phyloP scores from a whole-genome alignment of 208 protist genomes.

The Jaenimonas drosophilae region DNA sequence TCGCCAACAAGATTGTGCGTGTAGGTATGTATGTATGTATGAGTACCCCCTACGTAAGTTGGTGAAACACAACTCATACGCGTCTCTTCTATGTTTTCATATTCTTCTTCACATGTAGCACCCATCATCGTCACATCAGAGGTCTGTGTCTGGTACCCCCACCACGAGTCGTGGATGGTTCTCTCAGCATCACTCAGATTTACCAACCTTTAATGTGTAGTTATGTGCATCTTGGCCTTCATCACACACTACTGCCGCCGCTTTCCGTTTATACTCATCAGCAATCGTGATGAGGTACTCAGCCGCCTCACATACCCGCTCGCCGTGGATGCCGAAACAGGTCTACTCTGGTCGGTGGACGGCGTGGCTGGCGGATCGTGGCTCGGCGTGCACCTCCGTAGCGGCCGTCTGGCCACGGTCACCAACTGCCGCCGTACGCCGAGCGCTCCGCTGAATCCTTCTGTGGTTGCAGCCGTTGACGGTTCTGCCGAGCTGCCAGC shows the following conservation, averaged over 20 bases:
- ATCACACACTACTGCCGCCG: slow-evolving; percentile 33
- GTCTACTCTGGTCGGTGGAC: slow-evolving; percentile 37
- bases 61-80: no score
- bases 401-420: slow-evolving; percentile 37
- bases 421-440: slow-evolving; percentile 41
- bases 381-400: slow-evolving; percentile 39
- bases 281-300: slow-evolving; percentile 49
- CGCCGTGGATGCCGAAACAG: slow-evolving; percentile 12
- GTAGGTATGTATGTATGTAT: neutral
- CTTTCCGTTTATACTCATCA: slow-evolving; percentile 45
- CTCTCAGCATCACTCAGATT: no score
- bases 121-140: no score
- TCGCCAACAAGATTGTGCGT: no score
- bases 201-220: no score
- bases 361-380: slow-evolving; percentile 47
- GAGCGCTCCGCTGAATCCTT: slow-evolving; percentile 31
- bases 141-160: no score
- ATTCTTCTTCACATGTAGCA: neutral
- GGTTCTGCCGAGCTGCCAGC: neutral
- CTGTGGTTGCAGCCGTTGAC: neutral
- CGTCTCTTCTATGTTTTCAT: slow-evolving; percentile 6
- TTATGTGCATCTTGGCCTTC: slow-evolving; percentile 60
- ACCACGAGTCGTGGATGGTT: no score
- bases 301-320: slow-evolving; percentile 24
- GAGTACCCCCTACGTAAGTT: neutral